These are phyloP conservation scores for Scopulariopsis brevicaulis DNA, from an alignment of 2,329 filamentous ascomycete species.

Conservation along the genomic window DNA sequence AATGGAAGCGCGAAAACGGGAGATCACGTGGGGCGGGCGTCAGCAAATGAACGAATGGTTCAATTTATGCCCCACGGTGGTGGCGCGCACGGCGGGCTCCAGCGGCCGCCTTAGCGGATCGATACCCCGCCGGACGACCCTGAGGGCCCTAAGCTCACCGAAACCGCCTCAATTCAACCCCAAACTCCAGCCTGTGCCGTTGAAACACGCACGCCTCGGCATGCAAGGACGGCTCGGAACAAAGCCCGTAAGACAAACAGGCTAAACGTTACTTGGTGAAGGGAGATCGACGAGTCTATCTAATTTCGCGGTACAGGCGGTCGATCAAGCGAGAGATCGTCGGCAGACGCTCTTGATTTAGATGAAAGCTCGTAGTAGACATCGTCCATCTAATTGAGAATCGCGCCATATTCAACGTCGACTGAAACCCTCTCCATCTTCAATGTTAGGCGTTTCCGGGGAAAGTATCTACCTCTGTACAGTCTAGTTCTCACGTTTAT, in stretches of 20 bases:
- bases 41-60: not conserved
- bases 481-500: no score
- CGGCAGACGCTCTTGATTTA: not conserved
- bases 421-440: not conserved
- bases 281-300: constrained; percentile 1
- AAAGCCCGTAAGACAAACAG: not conserved
- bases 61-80: not conserved
- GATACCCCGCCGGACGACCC: no score
- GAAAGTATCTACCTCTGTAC: no score
- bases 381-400: not conserved
- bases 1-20: not conserved
- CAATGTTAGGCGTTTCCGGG: no score
- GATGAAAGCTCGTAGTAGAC: not conserved
- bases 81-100: not conserved
- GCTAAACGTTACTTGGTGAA: not conserved
- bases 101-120: no score
- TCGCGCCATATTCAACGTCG: not conserved
- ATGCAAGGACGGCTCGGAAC: not conserved
- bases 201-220: not conserved
- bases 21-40: not conserved
- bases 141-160: not conserved
- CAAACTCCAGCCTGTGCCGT: not conserved
- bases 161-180: not conserved
- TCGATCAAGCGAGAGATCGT: constrained; percentile 2
- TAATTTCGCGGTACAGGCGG: not conserved